Base-by-base conservation (phyloP, 2,329 filamentous ascomycete species). In the Sclerotinia glacialis region DNA sequence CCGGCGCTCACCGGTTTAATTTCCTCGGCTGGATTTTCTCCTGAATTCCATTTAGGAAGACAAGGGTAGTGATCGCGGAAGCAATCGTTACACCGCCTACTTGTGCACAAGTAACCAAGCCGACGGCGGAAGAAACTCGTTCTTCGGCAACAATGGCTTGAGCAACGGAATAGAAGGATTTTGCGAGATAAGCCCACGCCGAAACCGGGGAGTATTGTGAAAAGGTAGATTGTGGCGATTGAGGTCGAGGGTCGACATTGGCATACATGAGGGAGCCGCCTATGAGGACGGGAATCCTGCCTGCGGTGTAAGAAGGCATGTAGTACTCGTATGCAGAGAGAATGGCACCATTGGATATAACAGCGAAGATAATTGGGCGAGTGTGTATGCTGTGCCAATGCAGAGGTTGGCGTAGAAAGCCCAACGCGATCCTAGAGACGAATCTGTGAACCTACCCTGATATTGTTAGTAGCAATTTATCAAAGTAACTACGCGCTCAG, bases 61-160 rank as follows among this genome's bases (percentile, higher is more conserved):
- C 73, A 0, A 72, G 72, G 52, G 78, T 79, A 5, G 78, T 76
- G 49, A 79, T 79, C 1, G 77, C 74, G 7, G 80, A 71, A 0
- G 77, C 73, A 67, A 80, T 77, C 0, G 78, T 77, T 16, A 76
- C 72, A 8, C 78, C 77, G 8, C 70, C 71, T 4, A 79, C 71
- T 67, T 80, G 78, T 0, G 75, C 77, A 40, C 74, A 75, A 12
- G 74, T 78, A 54, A 80, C 79, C 70, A 78, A 80, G 1, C 78
- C 77, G 6, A 80, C 76, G 1, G 78, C 77, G 2, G 72, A 69
- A 9, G 77, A 64, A 3, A 79, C 71, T 7, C 76, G 64, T 0
- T 72, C 65, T 2, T 75, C 73, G 0, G 71, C 5, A 14, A 66
- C 47, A 4, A 54, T 9, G 8, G 37, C 46, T 37, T 66, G 58